Evolutionary conservation across 352 stramenopile species (phyloP).

Genomic region (Globisporangium perplexum): DNA sequence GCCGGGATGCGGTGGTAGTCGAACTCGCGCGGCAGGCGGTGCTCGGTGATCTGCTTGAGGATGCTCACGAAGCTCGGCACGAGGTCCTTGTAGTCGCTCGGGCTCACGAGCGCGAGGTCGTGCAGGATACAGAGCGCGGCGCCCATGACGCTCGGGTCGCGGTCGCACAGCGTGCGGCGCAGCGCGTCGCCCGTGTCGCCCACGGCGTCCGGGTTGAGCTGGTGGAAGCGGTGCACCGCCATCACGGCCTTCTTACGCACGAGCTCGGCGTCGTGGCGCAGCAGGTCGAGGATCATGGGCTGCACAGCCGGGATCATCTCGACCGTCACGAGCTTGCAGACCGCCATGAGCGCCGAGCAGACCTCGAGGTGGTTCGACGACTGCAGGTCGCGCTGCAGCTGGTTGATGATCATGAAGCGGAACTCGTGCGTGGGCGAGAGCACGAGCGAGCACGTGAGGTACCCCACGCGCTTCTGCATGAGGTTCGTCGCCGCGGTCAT

Average conservation of each 20-base stretch:
- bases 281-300: constrained; percentile 93
- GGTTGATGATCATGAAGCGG: constrained; percentile 99
- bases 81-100: constrained; percentile 97
- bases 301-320: constrained; percentile 98
- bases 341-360: constrained; percentile 93
- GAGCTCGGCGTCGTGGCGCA: constrained; percentile 95
- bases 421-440: constrained; percentile 99
- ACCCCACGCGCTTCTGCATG: constrained; percentile 98
- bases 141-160: constrained; percentile 98
- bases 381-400: constrained; percentile 95
- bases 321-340: constrained; percentile 94
- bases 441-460: constrained; percentile 93
- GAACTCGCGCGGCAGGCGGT: constrained; percentile 97
- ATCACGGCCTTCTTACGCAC: constrained; percentile 99
- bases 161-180: constrained; percentile 96
- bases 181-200: constrained; percentile 90
- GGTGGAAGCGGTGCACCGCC: constrained; percentile 97
- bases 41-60: constrained; percentile 99
- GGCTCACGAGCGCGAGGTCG: constrained; percentile 89
- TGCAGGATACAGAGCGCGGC: constrained; percentile 92
- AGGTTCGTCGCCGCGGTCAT: constrained; percentile 96
- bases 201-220: constrained; percentile 94
- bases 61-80: constrained; percentile 98
- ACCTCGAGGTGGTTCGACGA: constrained; percentile 92
- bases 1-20: constrained; percentile 99